Percentiles rank a stretch among this genome's conserved stretches.
These are phyloP conservation scores for Phialophora macrospora DNA, from an alignment of 2,329 filamentous ascomycete genomes.

Conservation along the genomic window DNA sequence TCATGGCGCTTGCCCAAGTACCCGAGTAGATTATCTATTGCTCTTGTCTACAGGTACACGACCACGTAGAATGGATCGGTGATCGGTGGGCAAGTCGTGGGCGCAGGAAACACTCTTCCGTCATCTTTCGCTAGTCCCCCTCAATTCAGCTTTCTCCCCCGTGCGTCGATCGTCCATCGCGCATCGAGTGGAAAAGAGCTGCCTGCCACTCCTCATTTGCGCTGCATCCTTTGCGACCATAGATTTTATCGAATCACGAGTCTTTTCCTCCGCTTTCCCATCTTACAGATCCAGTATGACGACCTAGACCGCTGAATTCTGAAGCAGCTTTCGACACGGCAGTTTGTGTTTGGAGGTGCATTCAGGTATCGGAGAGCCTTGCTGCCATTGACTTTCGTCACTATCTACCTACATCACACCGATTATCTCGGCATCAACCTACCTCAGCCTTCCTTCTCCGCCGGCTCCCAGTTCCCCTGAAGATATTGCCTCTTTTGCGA, in stretches of 20 bases:
- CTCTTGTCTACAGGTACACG: background rate
- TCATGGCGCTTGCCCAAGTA: background rate
- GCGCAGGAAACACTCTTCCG: background rate
- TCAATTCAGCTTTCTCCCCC: background rate
- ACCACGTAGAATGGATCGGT: background rate
- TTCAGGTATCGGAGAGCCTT: background rate
- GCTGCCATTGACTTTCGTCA: background rate
- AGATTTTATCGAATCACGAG: background rate
- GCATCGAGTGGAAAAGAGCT: conserved; percentile 11
- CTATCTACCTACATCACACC: conserved; percentile 4
- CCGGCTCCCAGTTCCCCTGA: background rate
- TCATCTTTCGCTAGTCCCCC: conserved; percentile 5
- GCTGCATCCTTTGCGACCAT: background rate
- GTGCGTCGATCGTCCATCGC: background rate
- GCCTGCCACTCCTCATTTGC: conserved; percentile 13
- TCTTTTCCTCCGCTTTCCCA: conserved; percentile 1
- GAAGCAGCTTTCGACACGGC: background rate
- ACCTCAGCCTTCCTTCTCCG: background rate
- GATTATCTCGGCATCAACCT: background rate
- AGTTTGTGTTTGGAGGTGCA: background rate
- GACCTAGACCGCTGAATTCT: background rate
- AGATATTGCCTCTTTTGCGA: background rate
- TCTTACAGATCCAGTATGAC: background rate
- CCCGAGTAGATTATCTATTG: background rate
- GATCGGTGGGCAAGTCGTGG: background rate